These are phyloP conservation scores for Phlebiopsis flavidoalba DNA, from an alignment of 768 basidiomycete species.

Conservation along the genomic window DNA sequence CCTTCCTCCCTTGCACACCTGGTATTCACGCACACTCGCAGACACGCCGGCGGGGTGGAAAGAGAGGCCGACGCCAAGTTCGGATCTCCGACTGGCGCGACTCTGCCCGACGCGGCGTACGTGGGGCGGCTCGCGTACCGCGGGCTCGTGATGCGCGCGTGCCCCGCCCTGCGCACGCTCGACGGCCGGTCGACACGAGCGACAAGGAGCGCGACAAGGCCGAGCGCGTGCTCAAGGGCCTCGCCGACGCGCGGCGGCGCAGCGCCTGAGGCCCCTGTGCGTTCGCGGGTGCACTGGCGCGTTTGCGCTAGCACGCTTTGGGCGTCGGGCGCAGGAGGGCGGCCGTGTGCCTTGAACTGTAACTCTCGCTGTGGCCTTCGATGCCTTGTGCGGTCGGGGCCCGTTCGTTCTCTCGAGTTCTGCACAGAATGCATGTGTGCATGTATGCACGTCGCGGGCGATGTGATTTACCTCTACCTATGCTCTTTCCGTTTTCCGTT, in stretches of 20 bases:
- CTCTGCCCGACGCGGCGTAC: slow-evolving; percentile 86
- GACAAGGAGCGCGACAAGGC: slow-evolving; percentile 86
- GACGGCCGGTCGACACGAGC: slow-evolving; percentile 84
- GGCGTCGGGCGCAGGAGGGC: no score
- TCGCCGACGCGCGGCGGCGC: slow-evolving; percentile 23
- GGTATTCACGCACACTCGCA: not conserved
- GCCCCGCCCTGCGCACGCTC: slow-evolving; percentile 59
- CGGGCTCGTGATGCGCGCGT: slow-evolving; percentile 79
- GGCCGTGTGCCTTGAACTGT: no score
- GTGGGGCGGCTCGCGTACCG: slow-evolving; percentile 86
- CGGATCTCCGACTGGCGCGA: no score
- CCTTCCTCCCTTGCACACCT: not conserved
- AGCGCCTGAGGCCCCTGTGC: not conserved
- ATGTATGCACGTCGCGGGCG: no score
- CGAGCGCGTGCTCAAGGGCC: slow-evolving; percentile 55
- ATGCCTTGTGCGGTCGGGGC: no score
- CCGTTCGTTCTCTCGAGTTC: no score
- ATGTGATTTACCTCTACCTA: no score
- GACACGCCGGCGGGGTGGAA: slow-evolving; percentile 41
- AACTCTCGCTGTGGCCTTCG: no score
- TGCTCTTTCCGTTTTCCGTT: no score
- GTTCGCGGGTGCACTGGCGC: not conserved
- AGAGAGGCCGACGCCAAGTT: slow-evolving; percentile 75
- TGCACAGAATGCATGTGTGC: no score
- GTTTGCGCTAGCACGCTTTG: no score